Percentiles rank a stretch among this genome's conserved stretches.
Conservation (phyloP, 192 early-diverging fungal genomes). For the Backusella macrospora region DNA sequence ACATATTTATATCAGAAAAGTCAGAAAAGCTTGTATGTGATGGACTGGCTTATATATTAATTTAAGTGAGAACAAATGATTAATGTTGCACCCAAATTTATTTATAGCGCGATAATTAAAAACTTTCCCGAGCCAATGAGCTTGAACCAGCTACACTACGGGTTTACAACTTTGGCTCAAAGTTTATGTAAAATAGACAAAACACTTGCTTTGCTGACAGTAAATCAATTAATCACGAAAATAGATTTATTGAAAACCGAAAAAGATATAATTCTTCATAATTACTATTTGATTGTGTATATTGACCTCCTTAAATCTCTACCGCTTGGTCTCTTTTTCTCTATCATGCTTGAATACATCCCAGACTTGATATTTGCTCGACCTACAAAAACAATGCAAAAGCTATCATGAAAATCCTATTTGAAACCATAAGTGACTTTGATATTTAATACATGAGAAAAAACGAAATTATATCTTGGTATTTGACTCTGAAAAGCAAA, state of each 20-base stretch:
- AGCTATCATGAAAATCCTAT: conserved; percentile 34
- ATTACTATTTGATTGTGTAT: conserved; percentile 23
- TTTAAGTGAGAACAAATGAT: conserved; percentile 33
- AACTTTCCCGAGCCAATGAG: conserved; percentile 47
- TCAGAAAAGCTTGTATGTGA: conserved; percentile 46
- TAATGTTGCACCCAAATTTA: background rate
- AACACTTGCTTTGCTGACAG: conserved; percentile 51
- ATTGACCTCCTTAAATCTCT: conserved; percentile 40
- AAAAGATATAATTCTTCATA: conserved; percentile 9
- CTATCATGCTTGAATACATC: conserved; percentile 22
- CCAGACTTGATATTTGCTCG: conserved; percentile 12
- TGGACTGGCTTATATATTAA: conserved; percentile 45
- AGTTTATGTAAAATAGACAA: conserved; percentile 52
- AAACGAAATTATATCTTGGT: conserved; percentile 40
- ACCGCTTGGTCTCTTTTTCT: conserved; percentile 35
- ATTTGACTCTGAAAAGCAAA: conserved; percentile 32
- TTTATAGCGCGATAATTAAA: conserved; percentile 24
- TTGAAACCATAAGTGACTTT: conserved; percentile 40
- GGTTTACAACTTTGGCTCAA: conserved; percentile 50
- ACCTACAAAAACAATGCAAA: conserved; percentile 15
- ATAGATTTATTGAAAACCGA: conserved; percentile 31
- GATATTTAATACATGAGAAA: conserved; percentile 41
- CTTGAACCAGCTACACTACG: conserved; percentile 47
- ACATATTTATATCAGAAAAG: conserved; percentile 50
- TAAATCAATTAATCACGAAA: conserved; percentile 44